Base-by-base conservation (phyloP, 305 asterid species). In the Salvia sclarea region DNA sequence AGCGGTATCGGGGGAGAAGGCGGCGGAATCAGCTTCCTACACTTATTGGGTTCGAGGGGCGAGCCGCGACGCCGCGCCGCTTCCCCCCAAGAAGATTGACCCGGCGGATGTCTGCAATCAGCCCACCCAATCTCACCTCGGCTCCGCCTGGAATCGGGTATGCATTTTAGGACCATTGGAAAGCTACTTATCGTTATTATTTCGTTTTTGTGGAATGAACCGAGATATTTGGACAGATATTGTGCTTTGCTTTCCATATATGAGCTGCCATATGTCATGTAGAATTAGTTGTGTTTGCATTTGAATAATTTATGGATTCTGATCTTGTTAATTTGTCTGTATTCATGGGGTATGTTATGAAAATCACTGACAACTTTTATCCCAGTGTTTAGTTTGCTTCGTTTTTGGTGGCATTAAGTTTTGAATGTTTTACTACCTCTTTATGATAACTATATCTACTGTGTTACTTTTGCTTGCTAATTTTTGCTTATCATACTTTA, bases 121-220 rank as follows among this genome's bases (percentile, higher is more conserved):
- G 25, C 60, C 79, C 59, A 73, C 45, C 49, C 86, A 80, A 56
- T 83, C 84, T 44, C 91, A 85, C 61, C 96, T 92, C 3, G 98
- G 98, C 59, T 92, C 96, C 31, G 95, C 91, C 7, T 90, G 95
- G 97, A 92, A 90, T 76, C 69, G 85, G 93, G 98, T 90, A 87
- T 78, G 71, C 21, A 30, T 13, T 45, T 69, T 12, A n/a, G 45
- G 20, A 37, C 13, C n/a, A 73, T 3, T 9, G 2, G 14, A 9
- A 41, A 13, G n/a, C 10, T 37, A 12, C 2, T n/a, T n/a, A n/a
- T 17, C 20, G 8, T 6, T 8, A n/a, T 6, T n/a, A 2, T 0
- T 8, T 44, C n/a, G n/a, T 10, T 50, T 50, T 13, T 18, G 8
- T 66, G n/a, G 40, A 38, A 53, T 10, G 5, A 11, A 28, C n/a